Percentiles rank a stretch among this genome's conserved stretches.
Evolutionary conservation across 345 rosid genomes (phyloP).

Genomic region (Corymbia maculata): DNA sequence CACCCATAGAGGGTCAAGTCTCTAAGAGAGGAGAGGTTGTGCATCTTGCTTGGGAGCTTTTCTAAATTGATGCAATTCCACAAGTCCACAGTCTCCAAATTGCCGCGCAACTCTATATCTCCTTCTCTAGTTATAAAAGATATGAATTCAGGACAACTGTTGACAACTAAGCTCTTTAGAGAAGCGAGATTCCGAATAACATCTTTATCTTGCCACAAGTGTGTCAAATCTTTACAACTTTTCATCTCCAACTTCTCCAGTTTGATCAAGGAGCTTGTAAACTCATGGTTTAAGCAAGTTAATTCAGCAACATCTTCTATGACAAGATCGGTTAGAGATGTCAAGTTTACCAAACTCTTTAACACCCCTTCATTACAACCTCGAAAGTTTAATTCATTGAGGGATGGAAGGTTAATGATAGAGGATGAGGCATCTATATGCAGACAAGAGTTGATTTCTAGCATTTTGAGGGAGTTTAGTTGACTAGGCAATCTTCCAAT

Average conservation of each 20-base stretch:
- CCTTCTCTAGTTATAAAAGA: background rate
- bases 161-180: rapidly evolving
- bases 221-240: rapidly evolving
- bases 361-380: background rate
- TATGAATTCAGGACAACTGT: rapidly evolving
- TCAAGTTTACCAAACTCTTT: background rate
- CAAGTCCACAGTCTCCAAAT: rapidly evolving
- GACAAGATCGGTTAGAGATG: background rate
- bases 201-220: background rate
- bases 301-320: rapidly evolving
- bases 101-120: background rate
- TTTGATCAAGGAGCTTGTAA: background rate
- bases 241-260: rapidly evolving
- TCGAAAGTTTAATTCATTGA: rapidly evolving
- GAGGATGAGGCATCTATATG: background rate
- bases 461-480: background rate
- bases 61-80: rapidly evolving
- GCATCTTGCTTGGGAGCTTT: background rate
- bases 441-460: background rate
- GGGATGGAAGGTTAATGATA: background rate
- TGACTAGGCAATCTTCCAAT: background rate
- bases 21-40: background rate
- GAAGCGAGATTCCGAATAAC: no score
- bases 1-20: rapidly evolving
- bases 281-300: background rate